Evolutionary conservation across 495 filamentous ascomycete genomes (phyloP).

Genomic region (Viridothelium virens): DNA sequence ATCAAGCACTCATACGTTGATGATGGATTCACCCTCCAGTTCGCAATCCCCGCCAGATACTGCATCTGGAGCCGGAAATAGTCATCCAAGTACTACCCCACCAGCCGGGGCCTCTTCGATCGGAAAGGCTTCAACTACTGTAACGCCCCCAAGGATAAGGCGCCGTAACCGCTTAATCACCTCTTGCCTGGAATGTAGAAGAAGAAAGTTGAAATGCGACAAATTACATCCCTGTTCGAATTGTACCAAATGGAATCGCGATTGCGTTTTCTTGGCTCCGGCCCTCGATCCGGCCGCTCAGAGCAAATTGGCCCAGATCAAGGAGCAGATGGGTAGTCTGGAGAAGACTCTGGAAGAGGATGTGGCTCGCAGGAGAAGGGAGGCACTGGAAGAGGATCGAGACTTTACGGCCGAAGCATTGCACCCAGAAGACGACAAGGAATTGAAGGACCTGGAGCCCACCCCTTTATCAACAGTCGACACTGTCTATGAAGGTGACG

Average conservation of each 20-base stretch:
- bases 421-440: slow-evolving; percentile 30
- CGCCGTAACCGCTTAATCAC: slow-evolving; percentile 62
- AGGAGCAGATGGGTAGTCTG: slow-evolving; percentile 59
- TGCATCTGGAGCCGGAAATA: background rate
- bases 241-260: slow-evolving; percentile 52
- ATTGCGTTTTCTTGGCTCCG: slow-evolving; percentile 58
- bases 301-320: slow-evolving; percentile 56
- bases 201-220: slow-evolving; percentile 74
- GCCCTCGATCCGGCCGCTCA: slow-evolving; percentile 54
- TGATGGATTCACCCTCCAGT: background rate
- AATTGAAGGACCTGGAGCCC: slow-evolving; percentile 40
- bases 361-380: slow-evolving; percentile 33
- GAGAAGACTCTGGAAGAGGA: slow-evolving; percentile 56
- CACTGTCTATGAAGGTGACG: slow-evolving; percentile 53
- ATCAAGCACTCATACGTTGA: background rate
- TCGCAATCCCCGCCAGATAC: background rate
- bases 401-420: slow-evolving; percentile 40
- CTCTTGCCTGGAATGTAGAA: slow-evolving; percentile 63
- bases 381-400: slow-evolving; percentile 17
- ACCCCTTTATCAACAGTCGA: slow-evolving; percentile 51
- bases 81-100: background rate
- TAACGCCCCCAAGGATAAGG: slow-evolving; percentile 40
- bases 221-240: slow-evolving; percentile 65
- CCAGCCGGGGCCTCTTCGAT: background rate
- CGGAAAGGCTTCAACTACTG: background rate